A percentile compares a stretch with the other conserved stretches of the same genome.
Evolutionary conservation across 257 asterid genomes (phyloP).

Genomic region (Eucommia ulmoides): DNA sequence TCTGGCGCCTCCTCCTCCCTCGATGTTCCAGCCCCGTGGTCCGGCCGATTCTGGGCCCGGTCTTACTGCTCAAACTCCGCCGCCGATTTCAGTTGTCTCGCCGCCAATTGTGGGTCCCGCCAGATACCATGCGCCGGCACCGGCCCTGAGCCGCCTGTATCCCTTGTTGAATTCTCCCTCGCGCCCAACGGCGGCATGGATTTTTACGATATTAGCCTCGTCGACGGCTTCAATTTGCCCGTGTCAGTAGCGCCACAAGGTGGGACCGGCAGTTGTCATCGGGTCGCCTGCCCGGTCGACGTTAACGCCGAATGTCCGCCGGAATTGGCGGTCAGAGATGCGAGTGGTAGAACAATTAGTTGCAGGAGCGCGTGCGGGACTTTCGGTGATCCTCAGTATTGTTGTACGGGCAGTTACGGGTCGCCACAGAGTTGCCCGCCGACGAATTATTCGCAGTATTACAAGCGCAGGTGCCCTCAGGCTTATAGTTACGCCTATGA

Average conservation of each 20-base stretch:
- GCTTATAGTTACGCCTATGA: constrained; percentile 1
- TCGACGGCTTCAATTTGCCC: constrained; percentile 1
- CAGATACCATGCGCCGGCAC: neutral
- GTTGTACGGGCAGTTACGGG: neutral
- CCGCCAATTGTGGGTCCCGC: neutral
- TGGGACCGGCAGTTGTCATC: neutral
- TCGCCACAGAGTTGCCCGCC: neutral
- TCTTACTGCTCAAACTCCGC: neutral
- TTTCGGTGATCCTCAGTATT: neutral
- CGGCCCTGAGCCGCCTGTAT: neutral
- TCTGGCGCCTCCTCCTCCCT: neutral
- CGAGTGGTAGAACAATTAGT: neutral
- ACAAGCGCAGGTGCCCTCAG: neutral
- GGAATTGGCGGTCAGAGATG: neutral
- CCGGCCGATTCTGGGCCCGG: constrained; percentile 1
- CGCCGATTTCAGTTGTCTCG: neutral
- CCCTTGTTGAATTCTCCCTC: neutral
- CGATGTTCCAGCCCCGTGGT: neutral
- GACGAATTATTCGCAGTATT: neutral
- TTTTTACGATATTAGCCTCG: neutral
- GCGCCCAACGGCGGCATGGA: neutral
- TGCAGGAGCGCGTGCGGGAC: neutral
- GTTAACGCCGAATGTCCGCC: neutral
- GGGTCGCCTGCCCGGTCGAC: neutral
- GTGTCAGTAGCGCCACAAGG: neutral